Percentiles rank a stretch among this genome's conserved stretches.
Evolutionary conservation across 2,329 filamentous ascomycete genomes (phyloP).

Genomic region (Ustulina deusta): DNA sequence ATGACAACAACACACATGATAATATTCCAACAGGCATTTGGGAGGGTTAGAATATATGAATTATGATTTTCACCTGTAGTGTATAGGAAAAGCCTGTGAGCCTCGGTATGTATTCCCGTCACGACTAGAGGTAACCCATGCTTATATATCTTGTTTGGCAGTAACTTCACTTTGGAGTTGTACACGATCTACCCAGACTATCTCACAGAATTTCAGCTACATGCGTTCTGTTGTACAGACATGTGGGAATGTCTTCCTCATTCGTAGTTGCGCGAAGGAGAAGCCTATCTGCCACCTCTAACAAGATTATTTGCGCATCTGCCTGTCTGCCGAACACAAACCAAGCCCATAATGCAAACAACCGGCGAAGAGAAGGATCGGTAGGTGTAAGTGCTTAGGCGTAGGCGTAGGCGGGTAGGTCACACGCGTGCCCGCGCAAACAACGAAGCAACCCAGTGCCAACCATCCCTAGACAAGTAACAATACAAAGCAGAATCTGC

Average conservation of each 20-base stretch:
- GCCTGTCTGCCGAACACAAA: not conserved
- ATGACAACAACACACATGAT: not conserved
- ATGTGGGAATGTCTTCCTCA: not conserved
- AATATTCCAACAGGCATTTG: not conserved
- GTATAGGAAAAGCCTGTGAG: not conserved
- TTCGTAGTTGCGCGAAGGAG: not conserved
- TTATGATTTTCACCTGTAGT: not conserved
- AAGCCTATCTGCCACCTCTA: not conserved
- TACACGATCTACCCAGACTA: not conserved
- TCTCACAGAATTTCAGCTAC: not conserved
- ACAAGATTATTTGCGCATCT: not conserved
- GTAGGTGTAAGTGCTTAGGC: not conserved
- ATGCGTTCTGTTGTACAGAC: not conserved
- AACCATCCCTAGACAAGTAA: slow-evolving; percentile 1
- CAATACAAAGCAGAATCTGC: not conserved
- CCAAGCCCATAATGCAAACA: not conserved
- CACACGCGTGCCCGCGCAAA: not conserved
- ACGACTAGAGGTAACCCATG: no score
- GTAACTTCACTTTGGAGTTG: not conserved
- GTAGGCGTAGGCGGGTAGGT: not conserved
- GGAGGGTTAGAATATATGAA: no score
- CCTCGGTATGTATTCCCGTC: not conserved
- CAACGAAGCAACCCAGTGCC: slow-evolving; percentile 16
- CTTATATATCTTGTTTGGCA: not conserved
- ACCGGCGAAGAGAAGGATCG: not conserved